These are phyloP conservation scores for Phytophthora foliorum DNA, from an alignment of 352 stramenopile genomes.

Conservation along the genomic window DNA sequence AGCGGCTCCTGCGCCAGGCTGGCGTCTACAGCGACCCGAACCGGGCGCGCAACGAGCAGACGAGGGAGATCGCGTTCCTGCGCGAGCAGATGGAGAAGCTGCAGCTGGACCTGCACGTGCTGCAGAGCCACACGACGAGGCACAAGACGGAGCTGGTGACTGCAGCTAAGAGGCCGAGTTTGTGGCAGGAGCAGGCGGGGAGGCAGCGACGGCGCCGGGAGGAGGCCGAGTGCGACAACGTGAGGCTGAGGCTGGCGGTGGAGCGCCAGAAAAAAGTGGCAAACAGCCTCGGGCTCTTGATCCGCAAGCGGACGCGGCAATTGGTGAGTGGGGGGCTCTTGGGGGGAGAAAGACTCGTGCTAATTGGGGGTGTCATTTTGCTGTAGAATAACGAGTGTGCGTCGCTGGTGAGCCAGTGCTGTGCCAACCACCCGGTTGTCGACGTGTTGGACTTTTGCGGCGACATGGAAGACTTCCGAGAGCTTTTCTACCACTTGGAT, in stretches of 20 bases:
- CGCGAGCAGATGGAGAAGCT: slow-evolving; percentile 47
- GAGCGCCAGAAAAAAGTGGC: slow-evolving; percentile 52
- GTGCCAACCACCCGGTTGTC: slow-evolving; percentile 9
- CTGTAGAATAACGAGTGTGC: slow-evolving; percentile 32
- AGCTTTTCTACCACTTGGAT: slow-evolving; percentile 28
- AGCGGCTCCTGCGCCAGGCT: slow-evolving; percentile 16
- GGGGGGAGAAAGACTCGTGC: too few species aligned
- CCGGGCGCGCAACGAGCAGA: slow-evolving; percentile 37
- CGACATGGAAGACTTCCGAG: slow-evolving; percentile 29
- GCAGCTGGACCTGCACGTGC: slow-evolving; percentile 38
- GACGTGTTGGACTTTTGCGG: slow-evolving; percentile 33
- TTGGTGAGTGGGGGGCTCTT: too few species aligned
- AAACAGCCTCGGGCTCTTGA: slow-evolving; percentile 40
- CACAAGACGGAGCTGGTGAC: neutral
- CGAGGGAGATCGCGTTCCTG: slow-evolving; percentile 49
- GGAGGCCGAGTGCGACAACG: slow-evolving; percentile 41
- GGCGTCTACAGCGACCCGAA: slow-evolving; percentile 39
- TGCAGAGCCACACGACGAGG: slow-evolving; percentile 14
- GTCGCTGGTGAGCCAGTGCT: slow-evolving; percentile 30
- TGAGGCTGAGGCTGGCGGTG: slow-evolving; percentile 43
- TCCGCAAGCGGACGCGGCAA: slow-evolving; percentile 35
- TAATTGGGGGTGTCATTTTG: slow-evolving; percentile 1
- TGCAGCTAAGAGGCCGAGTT: neutral
- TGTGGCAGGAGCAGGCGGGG: slow-evolving; percentile 37
- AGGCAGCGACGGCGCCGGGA: slow-evolving; percentile 23